These are phyloP conservation scores for Pythium monospermum DNA, from an alignment of 352 stramenopile genomes.

Conservation along the genomic window DNA sequence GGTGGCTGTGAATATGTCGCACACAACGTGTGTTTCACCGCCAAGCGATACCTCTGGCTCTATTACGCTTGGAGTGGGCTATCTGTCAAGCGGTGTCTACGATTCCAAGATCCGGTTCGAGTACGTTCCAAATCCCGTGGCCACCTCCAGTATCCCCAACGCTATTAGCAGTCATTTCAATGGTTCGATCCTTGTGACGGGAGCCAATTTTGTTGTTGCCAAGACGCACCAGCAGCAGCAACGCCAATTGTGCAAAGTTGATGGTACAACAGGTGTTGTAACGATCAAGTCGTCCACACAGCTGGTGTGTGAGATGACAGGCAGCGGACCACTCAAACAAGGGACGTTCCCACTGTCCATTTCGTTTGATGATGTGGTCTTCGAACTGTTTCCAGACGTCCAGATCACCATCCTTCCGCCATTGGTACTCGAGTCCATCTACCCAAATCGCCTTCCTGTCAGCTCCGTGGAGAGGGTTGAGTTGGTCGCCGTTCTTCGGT, in stretches of 20 bases:
- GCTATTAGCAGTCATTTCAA: not conserved
- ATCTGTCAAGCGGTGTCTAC: not conserved
- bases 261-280: not conserved
- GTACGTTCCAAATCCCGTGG: conserved; percentile 4
- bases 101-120: conserved; percentile 4
- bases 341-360: conserved; percentile 4
- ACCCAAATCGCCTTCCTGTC: not conserved
- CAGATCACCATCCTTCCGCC: conserved; percentile 2
- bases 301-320: conserved; percentile 1
- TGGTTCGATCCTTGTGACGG: not conserved
- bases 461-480: not conserved
- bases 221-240: not conserved
- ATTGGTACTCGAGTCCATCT: not conserved
- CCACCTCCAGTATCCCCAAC: not conserved
- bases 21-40: conserved; percentile 3
- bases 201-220: conserved; percentile 4
- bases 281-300: conserved; percentile 6
- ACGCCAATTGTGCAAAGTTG: conserved; percentile 9
- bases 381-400: not conserved
- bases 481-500: not conserved
- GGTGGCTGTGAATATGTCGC: conserved; percentile 4
- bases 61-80: conserved; percentile 5
- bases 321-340: not conserved
- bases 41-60: not conserved
- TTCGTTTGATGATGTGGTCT: conserved; percentile 1